Evolutionary conservation across 371 early-diverging fungal species (phyloP), one percentile per base, ranked within the genome.

Genomic region (Rhizopus arrhizus): DNA sequence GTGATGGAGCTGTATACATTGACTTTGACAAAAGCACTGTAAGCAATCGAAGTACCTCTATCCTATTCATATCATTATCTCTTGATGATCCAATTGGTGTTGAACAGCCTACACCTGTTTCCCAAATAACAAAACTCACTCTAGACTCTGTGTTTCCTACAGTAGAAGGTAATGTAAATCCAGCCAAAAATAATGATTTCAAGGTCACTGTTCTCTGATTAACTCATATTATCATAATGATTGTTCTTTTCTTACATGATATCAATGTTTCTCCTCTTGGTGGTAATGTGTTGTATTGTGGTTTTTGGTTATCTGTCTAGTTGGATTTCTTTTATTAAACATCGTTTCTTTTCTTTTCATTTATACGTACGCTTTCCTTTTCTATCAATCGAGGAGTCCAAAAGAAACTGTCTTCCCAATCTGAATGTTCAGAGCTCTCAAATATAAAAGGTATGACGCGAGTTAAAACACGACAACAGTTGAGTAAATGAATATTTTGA

Each of bases 121-220:
- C 91, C 91, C 93, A 93, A 64, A 92, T 91, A 7, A 86, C 84
- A 64, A 83, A 89, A 59, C 84, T 85, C 33, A 89, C 81, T 29
- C 65, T 61, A 11, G 56, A 53, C 16, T 81, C 74, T 16, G 47
- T 48, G 43, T 62, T 61, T 0, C 74, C 77, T 1, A 83, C 68
- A 6, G 75, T 73, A 32, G 65, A 82, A 11, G 88, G 90, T 22
- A 93, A 71, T 8, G 92, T 91, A 58, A 93, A 91, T 48, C 90
- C 90, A 4, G 85, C 72, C 43, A 85, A 77, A 62, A 93, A 93
- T 15, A 93, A 74, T 28, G 63, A 38, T 62, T 70, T 52, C 15
- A 73, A 35, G 9, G 60, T 56, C 46, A 73, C 69, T 73, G 5
- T 38, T 2, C 13, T 13, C 13, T 38, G 40, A 35, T 54, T n/a